Base-by-base conservation (phyloP, 2,329 filamentous ascomycete species). In the Trichoderma lentiforme region DNA sequence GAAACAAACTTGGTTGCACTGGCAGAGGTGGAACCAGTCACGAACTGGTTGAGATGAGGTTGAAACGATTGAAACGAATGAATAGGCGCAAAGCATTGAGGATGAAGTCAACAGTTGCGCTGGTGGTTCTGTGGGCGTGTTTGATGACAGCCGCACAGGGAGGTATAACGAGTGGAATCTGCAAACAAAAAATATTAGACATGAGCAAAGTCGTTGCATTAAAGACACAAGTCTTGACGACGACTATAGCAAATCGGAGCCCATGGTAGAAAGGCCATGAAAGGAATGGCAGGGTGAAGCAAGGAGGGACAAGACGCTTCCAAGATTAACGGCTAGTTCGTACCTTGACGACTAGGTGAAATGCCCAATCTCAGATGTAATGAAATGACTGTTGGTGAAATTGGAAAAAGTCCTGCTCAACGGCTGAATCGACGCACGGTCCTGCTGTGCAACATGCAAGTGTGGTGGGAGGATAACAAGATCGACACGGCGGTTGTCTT, bases 1-100 rank as follows among this genome's bases (percentile, higher is more conserved):
- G 61, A 71, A 71, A 64, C 61, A 28, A n/a, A 56, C 26, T 66
- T 58, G 61, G 61, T 71, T 60, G 69, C 69, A 71, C 69, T 62
- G 66, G 30, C 7, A 56, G 51, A 60, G 51, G 61, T 58, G 53
- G 39, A 60, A 66, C 61, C 51, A 60, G 24, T 58, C 51, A 62
- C n/a, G 21, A 30, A 43, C 28, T 61, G 66, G 21, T 30, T 24
- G 24, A 51, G 39, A 53, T 14, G 57, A 72, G 24, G n/a, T 60
- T 30, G 64, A 61, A 56, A 39, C 21, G 30, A 6, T 60, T 60
- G 64, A 62, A 43, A 72, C 32, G 26, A 72, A 61, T 28, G 26
- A 62, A 69, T 28, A 72, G 24, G 51, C 61, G 36, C 51, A 61
- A 69, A 43, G 47, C 28, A 62, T 36, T 36, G 32, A 39, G 30